Evolutionary conservation across 129 eudicot genomes (phyloP).

Genomic region (Pulicaria dysenterica): DNA sequence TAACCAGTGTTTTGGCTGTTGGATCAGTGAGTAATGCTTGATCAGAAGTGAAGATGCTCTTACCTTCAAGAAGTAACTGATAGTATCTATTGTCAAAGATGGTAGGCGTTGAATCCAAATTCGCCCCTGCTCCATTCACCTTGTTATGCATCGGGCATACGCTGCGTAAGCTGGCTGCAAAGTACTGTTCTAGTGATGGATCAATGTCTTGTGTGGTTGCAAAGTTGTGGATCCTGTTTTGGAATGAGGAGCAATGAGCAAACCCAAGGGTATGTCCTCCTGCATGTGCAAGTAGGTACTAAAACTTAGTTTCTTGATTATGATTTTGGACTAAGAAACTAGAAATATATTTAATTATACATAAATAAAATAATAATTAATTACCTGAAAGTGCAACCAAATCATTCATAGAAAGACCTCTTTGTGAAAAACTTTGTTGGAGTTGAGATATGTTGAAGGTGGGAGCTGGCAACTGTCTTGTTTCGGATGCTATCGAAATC

Average conservation of each 20-base stretch:
- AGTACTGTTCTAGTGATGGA: slow-evolving; percentile 34
- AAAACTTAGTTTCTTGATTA: slow-evolving; percentile 12
- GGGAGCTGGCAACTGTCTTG: slow-evolving; percentile 42
- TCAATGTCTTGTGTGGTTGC: slow-evolving; percentile 37
- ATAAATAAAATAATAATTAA: neutral
- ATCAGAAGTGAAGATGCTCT: slow-evolving; percentile 53
- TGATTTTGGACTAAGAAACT: neutral
- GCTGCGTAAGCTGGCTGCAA: slow-evolving; percentile 37
- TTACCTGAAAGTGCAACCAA: slow-evolving; percentile 51
- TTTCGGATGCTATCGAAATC: slow-evolving; percentile 39
- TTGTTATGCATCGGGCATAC: slow-evolving; percentile 44
- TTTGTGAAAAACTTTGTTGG: slow-evolving; percentile 46
- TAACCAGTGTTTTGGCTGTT: slow-evolving; percentile 38
- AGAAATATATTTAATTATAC: neutral
- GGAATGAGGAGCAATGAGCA: slow-evolving; percentile 51
- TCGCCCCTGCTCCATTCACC: slow-evolving; percentile 39
- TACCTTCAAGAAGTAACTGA: slow-evolving; percentile 50
- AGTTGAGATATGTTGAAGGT: slow-evolving; percentile 41
- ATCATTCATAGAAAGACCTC: slow-evolving; percentile 47
- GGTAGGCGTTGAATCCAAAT: slow-evolving; percentile 51
- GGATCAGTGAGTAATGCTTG: slow-evolving; percentile 47
- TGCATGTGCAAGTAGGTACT: neutral
- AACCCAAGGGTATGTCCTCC: slow-evolving; percentile 55
- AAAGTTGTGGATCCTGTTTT: slow-evolving; percentile 43
- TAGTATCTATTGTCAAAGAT: slow-evolving; percentile 49